Percentiles rank a stretch among this genome's conserved stretches.
Conservation (phyloP, 1,284 basidiomycete species). For the Ganoderma multipileum region DNA sequence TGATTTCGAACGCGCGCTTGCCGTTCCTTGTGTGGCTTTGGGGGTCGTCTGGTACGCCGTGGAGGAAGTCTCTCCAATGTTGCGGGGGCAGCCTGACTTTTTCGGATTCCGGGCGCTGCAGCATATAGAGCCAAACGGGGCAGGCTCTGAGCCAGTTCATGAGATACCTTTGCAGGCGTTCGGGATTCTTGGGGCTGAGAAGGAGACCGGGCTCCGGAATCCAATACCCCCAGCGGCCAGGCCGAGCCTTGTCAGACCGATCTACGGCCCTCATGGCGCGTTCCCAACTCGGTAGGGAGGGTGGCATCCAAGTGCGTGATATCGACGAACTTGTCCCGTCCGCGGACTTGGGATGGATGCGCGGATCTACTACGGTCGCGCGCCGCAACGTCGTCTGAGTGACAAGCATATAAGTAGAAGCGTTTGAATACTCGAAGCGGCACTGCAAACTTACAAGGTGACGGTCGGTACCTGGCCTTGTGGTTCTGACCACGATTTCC, state of each 20-base stretch:
- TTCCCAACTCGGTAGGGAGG: not conserved
- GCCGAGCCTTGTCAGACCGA: not conserved
- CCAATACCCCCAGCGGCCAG: conserved; percentile 19
- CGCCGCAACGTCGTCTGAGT: not conserved
- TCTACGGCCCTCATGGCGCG: conserved; percentile 4
- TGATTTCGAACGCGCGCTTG: not conserved
- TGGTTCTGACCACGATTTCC: not conserved
- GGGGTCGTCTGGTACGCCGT: not conserved
- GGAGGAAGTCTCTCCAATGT: conserved; percentile 15
- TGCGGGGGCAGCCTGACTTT: not conserved
- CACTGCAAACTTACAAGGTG: not conserved
- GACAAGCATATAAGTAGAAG: not conserved
- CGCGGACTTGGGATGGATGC: conserved; percentile 1
- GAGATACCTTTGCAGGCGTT: conserved; percentile 7
- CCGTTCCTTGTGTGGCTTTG: not conserved
- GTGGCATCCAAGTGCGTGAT: conserved; percentile 16
- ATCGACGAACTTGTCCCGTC: conserved; percentile 15
- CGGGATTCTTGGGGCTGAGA: not conserved
- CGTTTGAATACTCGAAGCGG: not conserved
- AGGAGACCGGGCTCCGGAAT: conserved; percentile 15
- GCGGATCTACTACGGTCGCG: not conserved
- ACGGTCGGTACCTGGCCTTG: not conserved
- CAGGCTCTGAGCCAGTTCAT: conserved; percentile 11
- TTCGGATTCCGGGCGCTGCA: not conserved
- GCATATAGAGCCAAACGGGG: conserved; percentile 12